A percentile compares a stretch with the other conserved stretches of the same genome.
Evolutionary conservation across 345 rosid genomes (phyloP).

Genomic region (Eucalyptus dawsonii): DNA sequence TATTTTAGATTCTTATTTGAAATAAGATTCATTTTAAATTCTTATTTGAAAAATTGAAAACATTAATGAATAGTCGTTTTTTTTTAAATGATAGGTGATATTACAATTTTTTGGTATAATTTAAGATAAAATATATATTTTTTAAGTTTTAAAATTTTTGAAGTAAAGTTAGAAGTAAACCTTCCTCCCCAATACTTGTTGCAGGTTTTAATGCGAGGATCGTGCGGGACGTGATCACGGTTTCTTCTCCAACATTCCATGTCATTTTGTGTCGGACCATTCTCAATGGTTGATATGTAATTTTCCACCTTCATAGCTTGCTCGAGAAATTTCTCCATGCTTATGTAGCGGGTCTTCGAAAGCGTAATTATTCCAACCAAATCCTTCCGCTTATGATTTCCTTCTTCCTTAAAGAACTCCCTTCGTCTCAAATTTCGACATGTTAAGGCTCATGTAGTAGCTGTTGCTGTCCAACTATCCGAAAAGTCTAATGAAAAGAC

Average conservation of each 20-base stretch:
- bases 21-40: no score
- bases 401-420: background rate
- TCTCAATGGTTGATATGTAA: background rate
- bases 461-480: background rate
- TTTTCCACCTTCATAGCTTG: background rate
- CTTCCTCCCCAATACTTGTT: background rate
- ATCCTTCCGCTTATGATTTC: background rate
- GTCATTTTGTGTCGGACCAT: background rate
- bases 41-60: no score
- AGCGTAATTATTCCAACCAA: background rate
- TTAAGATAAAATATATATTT: background rate
- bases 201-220: background rate
- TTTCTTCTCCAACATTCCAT: background rate
- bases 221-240: background rate
- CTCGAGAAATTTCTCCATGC: background rate
- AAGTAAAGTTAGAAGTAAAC: background rate
- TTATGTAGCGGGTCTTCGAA: background rate
- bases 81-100: background rate
- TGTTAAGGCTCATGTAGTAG: background rate
- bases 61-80: background rate
- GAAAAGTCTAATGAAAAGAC: background rate
- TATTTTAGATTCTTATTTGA: rapidly evolving
- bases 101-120: background rate
- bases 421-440: background rate
- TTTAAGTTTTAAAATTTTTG: background rate